phyloP scores from a whole-genome alignment of 805 yeast species.

The Candida yuanshanica region DNA sequence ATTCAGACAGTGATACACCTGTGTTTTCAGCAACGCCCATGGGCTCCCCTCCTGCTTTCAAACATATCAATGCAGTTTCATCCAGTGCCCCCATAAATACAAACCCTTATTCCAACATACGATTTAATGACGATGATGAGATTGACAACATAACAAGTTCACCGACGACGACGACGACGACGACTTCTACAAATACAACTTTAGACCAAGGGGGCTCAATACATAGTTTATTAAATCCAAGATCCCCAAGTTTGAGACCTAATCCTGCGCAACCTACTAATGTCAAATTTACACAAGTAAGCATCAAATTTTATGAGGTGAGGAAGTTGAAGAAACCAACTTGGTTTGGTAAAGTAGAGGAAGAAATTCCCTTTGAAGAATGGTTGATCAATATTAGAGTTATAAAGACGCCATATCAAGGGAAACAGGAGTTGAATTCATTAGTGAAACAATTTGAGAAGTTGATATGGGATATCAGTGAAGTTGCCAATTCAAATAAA shows the following conservation, averaged over 20 bases:
- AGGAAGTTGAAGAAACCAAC: conserved; percentile 40
- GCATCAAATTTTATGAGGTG: conserved; percentile 35
- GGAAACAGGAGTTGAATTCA: not conserved
- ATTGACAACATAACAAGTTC: conserved; percentile 3
- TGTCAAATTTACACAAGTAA: conserved; percentile 28
- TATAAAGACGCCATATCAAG: conserved; percentile 26
- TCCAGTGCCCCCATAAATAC: conserved; percentile 3
- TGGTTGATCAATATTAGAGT: conserved; percentile 56
- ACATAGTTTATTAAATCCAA: conserved; percentile 1
- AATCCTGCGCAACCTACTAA: conserved; percentile 6
- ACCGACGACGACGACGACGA: not conserved
- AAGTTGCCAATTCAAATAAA: conserved; percentile 49
- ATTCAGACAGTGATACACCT: conserved; percentile 10
- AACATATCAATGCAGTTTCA: conserved; percentile 6
- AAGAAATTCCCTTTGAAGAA: conserved; percentile 59
- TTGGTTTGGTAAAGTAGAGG: conserved; percentile 45
- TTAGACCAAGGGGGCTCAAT: conserved; percentile 2
- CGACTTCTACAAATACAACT: conserved; percentile 1
- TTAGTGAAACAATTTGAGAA: conserved; percentile 32
- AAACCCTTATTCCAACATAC: conserved; percentile 16
- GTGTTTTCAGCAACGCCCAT: conserved; percentile 16
- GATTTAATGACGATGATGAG: conserved; percentile 12
- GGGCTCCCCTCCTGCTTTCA: conserved; percentile 18
- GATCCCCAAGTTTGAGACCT: conserved; percentile 7
- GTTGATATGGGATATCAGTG: conserved; percentile 41